Percentiles rank a stretch among this genome's conserved stretches.
Evolutionary conservation across 495 filamentous ascomycete genomes (phyloP).

Genomic region (Patellaria atrata): DNA sequence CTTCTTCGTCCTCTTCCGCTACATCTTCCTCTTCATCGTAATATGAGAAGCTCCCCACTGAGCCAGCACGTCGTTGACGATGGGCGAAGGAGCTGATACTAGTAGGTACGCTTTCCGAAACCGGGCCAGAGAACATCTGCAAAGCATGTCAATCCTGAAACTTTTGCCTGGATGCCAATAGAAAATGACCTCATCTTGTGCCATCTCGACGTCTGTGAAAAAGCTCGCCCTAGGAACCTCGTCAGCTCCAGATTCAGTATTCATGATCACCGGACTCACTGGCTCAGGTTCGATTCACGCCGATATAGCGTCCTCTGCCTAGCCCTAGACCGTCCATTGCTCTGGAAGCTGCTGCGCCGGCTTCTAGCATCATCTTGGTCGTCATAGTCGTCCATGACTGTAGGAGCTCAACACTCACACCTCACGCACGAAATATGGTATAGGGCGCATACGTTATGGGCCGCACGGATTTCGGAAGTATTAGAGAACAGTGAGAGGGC

Average conservation of each 20-base stretch:
- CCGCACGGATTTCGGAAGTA: no score
- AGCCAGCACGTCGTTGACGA: constrained; percentile 58
- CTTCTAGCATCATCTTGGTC: neutral
- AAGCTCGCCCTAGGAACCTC: constrained; percentile 42
- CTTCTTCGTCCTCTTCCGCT: constrained; percentile 35
- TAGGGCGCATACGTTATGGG: no score
- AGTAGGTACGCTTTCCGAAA: constrained; percentile 87
- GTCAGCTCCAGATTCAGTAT: constrained; percentile 6
- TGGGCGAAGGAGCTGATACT: constrained; percentile 80
- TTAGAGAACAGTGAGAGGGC: no score
- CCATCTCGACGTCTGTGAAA: constrained; percentile 97
- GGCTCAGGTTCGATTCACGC: constrained; percentile 64
- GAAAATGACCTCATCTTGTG: constrained; percentile 82
- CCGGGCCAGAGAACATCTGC: constrained; percentile 82
- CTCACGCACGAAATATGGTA: no score
- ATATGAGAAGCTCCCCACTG: constrained; percentile 79
- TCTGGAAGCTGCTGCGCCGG: constrained; percentile 1
- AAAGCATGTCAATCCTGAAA: neutral
- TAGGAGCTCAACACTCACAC: no score
- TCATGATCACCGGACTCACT: constrained; percentile 26
- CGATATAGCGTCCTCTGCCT: constrained; percentile 26
- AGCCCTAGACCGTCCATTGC: constrained; percentile 10
- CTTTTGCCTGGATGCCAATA: neutral
- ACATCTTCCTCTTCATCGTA: constrained; percentile 39
- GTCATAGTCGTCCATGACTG: constrained; percentile 5